Evolutionary conservation across 441 rosid genomes (phyloP).

Genomic region (Adansonia grandidieri): DNA sequence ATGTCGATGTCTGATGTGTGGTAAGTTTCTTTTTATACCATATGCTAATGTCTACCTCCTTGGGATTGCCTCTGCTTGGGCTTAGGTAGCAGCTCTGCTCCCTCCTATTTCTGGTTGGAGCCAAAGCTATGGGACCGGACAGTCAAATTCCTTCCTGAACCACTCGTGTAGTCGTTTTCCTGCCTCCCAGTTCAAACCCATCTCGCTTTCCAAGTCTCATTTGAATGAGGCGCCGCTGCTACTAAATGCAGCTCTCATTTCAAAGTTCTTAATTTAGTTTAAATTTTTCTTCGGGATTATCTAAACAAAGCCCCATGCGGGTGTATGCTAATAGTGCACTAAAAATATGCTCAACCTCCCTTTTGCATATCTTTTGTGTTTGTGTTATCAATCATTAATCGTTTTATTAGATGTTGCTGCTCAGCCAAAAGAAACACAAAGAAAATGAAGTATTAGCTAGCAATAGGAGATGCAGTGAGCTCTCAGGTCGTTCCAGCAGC

Average conservation of each 20-base stretch:
- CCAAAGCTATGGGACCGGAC: background rate
- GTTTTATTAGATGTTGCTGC: background rate
- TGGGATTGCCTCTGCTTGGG: background rate
- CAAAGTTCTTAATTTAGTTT: background rate
- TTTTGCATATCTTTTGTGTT: no score
- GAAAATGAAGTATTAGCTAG: conserved; percentile 76
- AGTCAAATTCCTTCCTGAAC: background rate
- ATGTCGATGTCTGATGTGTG: background rate
- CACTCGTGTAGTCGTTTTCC: background rate
- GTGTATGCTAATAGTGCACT: background rate
- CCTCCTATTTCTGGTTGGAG: no score
- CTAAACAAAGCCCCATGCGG: conserved; percentile 5
- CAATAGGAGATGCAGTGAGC: conserved; percentile 74
- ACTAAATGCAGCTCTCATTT: background rate
- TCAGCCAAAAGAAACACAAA: background rate
- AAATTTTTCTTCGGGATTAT: conserved; percentile 26
- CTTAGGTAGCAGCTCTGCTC: no score
- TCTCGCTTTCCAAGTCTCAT: background rate
- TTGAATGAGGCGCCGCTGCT: background rate
- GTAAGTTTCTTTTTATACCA: background rate
- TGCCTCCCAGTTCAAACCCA: background rate
- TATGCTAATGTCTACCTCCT: background rate
- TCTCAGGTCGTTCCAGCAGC: conserved; percentile 62
- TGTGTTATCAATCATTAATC: background rate
- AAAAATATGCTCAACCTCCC: background rate